These are phyloP conservation scores for Epichloe sylvatica DNA, from an alignment of 2,329 filamentous ascomycete genomes.

Conservation along the genomic window DNA sequence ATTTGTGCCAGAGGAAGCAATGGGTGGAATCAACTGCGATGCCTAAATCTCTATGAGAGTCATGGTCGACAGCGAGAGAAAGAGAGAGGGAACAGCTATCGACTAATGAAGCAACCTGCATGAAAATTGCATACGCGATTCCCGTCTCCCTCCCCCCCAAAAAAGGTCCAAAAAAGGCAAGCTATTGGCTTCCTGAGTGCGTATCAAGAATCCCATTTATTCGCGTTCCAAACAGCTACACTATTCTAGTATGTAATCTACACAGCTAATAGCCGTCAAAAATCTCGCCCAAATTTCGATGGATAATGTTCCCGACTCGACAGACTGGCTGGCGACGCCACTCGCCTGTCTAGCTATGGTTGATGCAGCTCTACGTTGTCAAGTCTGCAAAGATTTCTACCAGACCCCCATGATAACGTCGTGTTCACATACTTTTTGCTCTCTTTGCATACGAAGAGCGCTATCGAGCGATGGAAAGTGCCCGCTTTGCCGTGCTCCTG, in stretches of 20 bases:
- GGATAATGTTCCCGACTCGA: constrained; percentile 53
- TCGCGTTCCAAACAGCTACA: not conserved
- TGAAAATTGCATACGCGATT: not conserved
- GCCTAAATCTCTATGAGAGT: not conserved
- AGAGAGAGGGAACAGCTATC: not conserved
- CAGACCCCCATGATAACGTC: constrained; percentile 92
- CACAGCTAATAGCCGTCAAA: not conserved
- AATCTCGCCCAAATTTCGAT: constrained; percentile 16
- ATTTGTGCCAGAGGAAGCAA: too few relatives aligned
- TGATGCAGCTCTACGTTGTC: constrained; percentile 78
- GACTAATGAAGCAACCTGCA: not conserved
- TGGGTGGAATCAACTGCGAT: not conserved
- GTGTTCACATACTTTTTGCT: constrained; percentile 94
- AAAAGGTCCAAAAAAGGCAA: not conserved
- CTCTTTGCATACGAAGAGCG: constrained; percentile 79
- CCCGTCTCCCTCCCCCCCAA: too few relatives aligned
- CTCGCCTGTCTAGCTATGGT: constrained; percentile 53
- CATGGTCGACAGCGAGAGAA: not conserved
- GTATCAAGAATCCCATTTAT: not conserved
- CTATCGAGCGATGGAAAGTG: constrained; percentile 75
- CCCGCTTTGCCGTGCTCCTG: constrained; percentile 62
- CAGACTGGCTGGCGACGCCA: constrained; percentile 66
- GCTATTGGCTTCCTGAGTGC: not conserved
- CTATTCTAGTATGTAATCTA: not conserved
- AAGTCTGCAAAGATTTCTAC: constrained; percentile 97